Evolutionary conservation across 306 rosid species (phyloP), one percentile per base, ranked within the genome.

Genomic region (Senna siamea): DNA sequence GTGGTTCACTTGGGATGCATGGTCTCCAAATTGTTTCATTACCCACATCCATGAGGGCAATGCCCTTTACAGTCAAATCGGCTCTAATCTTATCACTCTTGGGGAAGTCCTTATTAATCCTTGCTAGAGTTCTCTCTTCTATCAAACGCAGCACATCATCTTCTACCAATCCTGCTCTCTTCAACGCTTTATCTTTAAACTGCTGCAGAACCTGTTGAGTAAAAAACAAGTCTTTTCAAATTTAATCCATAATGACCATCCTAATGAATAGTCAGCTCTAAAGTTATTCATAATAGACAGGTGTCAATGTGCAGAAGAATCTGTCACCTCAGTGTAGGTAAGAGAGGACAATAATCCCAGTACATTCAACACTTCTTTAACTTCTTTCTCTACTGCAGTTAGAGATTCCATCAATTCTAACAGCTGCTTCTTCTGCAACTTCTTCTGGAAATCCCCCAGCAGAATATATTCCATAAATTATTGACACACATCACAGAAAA

Each of bases 31-130:
- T 67, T 51, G 91, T 86, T 79, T 90, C 98, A 22, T 77, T 87
- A 52, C 96, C 97, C 9, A 88, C 85, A 72, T 94, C 98, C 97
- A 94, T 94, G 9, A 94, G 88, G 10, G 96, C 89, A 61, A 94
- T 90, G 81, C 98, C 97, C 81, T 85, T 87, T 7, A 77, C 76
- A 35, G 89, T 82, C 79, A 94, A 83, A 15, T 87, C 86, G 6
- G 89, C 85, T 75, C 98, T 87, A 76, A 92, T 86, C 58, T 86
- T 78, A 69, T 95, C 98, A 51, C 97, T 88, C 81, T 64, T 92
- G 12, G 81, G 50, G 47, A 87, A 94, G 50, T 95, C 92, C 66
- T 90, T 95, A 78, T 82, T 83, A 37, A 72, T 74, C 84, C 99
- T 95, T 51, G 99, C 99, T 78, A 62, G 76, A n/a, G 82, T 67